Conservation (phyloP, 176 grass and related monocot species). For the Triticum turgidum region DNA sequence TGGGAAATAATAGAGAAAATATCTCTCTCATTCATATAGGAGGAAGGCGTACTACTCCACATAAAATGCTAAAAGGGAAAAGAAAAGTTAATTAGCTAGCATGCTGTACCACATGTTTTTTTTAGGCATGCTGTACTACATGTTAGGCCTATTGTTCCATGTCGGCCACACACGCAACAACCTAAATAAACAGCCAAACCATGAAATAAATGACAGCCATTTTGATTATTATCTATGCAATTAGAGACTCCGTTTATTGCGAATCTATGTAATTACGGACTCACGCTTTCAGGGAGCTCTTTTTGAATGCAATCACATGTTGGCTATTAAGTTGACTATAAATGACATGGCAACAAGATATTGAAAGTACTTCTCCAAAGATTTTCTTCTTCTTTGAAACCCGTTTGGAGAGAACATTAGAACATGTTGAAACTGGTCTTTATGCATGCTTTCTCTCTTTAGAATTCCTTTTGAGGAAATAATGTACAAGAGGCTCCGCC, state of each 20-base stretch:
- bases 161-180: slow-evolving; percentile 29
- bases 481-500: not conserved
- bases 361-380: not conserved
- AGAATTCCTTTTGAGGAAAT: not conserved
- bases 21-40: not conserved
- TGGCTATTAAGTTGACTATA: no score
- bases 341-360: no score
- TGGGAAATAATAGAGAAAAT: not conserved
- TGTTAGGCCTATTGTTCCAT: slow-evolving; percentile 31
- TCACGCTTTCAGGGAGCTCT: not conserved
- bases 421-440: not conserved
- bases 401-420: not conserved
- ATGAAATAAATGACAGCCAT: not conserved
- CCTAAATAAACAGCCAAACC: not conserved
- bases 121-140: not conserved
- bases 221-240: not conserved
- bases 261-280: not conserved
- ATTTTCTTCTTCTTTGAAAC: not conserved
- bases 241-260: not conserved
- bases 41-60: not conserved
- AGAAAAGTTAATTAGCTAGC: not conserved
- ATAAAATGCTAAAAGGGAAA: not conserved
- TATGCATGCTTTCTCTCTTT: slow-evolving; percentile 4
- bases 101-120: not conserved
- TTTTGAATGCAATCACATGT: no score